Evolutionary conservation across 2,329 filamentous ascomycete species (phyloP).

Genomic region (Arachnopeziza araneosa): DNA sequence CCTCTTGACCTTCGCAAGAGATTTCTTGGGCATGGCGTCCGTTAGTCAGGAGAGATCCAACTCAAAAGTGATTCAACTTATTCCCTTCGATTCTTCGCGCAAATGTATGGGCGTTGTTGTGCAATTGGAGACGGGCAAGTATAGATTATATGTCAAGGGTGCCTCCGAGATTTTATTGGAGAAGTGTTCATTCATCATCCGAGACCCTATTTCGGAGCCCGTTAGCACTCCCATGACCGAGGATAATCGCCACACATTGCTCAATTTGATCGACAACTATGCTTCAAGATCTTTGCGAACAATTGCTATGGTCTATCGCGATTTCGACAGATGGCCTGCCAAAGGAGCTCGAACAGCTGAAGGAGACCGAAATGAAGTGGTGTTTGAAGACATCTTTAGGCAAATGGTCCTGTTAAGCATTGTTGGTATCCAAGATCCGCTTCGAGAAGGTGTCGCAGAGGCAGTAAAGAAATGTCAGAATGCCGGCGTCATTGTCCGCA

Average conservation of each 20-base stretch:
- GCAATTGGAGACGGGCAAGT: slow-evolving; percentile 40
- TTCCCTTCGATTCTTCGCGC: slow-evolving; percentile 37
- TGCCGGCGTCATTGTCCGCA: slow-evolving; percentile 66
- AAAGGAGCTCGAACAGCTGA: slow-evolving; percentile 47
- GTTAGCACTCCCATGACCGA: slow-evolving; percentile 46
- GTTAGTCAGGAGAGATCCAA: slow-evolving; percentile 58
- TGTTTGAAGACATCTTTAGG: slow-evolving; percentile 63
- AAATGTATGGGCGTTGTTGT: slow-evolving; percentile 67
- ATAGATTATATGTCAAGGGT: slow-evolving; percentile 46
- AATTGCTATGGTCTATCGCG: slow-evolving; percentile 68
- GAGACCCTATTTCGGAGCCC: slow-evolving; percentile 52
- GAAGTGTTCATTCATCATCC: slow-evolving; percentile 45
- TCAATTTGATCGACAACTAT: slow-evolving; percentile 53
- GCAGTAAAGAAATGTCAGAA: slow-evolving; percentile 62
- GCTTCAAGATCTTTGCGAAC: slow-evolving; percentile 66
- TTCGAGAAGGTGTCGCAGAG: slow-evolving; percentile 60
- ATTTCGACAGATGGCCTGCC: slow-evolving; percentile 66
- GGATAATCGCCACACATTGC: slow-evolving; percentile 49
- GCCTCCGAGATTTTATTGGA: slow-evolving; percentile 46
- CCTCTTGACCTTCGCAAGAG: slow-evolving; percentile 62
- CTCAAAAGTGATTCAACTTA: slow-evolving; percentile 49
- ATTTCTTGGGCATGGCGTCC: slow-evolving; percentile 58
- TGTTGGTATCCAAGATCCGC: slow-evolving; percentile 70
- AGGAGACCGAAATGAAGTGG: slow-evolving; percentile 55
- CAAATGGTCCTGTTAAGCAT: slow-evolving; percentile 70